Conservation (phyloP, 2,329 filamentous ascomycete genomes). For the Macroventuria anomochaeta region DNA sequence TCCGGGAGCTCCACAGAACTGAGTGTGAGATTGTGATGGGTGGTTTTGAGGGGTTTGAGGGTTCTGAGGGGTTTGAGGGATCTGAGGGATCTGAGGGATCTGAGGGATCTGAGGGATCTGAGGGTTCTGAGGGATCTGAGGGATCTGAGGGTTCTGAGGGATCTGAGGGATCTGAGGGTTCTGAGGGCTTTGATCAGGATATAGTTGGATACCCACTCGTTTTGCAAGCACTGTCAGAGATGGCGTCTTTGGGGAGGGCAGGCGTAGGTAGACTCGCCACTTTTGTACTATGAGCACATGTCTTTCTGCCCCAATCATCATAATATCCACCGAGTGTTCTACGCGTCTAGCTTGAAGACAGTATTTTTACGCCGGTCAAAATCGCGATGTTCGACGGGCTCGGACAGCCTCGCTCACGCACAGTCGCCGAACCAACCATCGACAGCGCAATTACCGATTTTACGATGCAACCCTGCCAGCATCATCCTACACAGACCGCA, state of each 20-base stretch:
- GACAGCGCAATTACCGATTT: slow-evolving; percentile 5
- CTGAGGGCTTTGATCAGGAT: too few species aligned
- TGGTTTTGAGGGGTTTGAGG: neutral
- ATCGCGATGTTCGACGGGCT: slow-evolving; percentile 1
- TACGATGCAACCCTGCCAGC: slow-evolving; percentile 5
- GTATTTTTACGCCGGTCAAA: too few species aligned
- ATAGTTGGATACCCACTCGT: slow-evolving; percentile 14
- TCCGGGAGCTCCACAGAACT: neutral
- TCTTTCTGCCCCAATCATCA: neutral
- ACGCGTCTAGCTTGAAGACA: too few species aligned
- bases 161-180: neutral
- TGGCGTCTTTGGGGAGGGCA: neutral
- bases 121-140: neutral
- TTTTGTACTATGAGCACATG: slow-evolving; percentile 1
- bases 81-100: neutral
- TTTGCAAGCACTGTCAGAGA: neutral
- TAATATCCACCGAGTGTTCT: too few species aligned
- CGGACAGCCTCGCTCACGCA: slow-evolving; percentile 6
- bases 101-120: neutral
- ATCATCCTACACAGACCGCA: slow-evolving; percentile 2
- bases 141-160: neutral
- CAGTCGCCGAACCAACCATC: neutral
- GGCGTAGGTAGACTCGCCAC: slow-evolving; percentile 7
- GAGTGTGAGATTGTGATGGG: neutral
- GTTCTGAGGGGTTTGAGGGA: neutral